Evolutionary conservation across 768 basidiomycete species (phyloP).

Genomic region (Xanthoconium stramineum): DNA sequence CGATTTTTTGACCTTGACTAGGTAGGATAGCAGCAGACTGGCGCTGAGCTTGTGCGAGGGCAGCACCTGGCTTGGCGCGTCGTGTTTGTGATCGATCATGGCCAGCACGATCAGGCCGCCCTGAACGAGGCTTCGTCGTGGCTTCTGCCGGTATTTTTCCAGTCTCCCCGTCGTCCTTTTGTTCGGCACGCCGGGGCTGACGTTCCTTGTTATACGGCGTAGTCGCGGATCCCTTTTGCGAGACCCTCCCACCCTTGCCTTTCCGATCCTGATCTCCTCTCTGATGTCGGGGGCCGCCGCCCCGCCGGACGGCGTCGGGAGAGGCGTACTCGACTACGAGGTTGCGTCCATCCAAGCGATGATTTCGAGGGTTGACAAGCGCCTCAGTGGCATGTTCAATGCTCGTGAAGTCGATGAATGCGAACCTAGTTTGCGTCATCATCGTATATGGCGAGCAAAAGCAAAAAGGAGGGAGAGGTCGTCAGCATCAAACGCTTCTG

Average conservation of each 20-base stretch:
- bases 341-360: slow-evolving; percentile 76
- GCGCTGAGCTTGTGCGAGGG: slow-evolving; percentile 71
- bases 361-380: slow-evolving; percentile 81
- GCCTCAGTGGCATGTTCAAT: slow-evolving; percentile 77
- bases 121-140: neutral
- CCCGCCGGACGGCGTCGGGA: slow-evolving; percentile 81
- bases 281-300: slow-evolving; percentile 40
- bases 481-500: neutral
- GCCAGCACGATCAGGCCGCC: slow-evolving; percentile 8
- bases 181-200: slow-evolving; percentile 1
- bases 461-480: neutral
- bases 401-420: slow-evolving; percentile 87
- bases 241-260: slow-evolving; percentile 3
- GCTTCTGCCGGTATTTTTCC: neutral
- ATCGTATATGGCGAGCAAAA: neutral
- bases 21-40: slow-evolving; percentile 68
- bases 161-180: slow-evolving; percentile 4
- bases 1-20: slow-evolving; percentile 70
- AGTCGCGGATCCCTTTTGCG: neutral
- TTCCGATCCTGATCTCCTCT: slow-evolving; percentile 24
- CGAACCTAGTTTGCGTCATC: slow-evolving; percentile 58
- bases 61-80: slow-evolving; percentile 74
- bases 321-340: slow-evolving; percentile 90
- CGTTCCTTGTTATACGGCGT: neutral
- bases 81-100: slow-evolving; percentile 20